phyloP scores from a whole-genome alignment of 1,284 basidiomycete species.

The Sporisorium scitamineum region DNA sequence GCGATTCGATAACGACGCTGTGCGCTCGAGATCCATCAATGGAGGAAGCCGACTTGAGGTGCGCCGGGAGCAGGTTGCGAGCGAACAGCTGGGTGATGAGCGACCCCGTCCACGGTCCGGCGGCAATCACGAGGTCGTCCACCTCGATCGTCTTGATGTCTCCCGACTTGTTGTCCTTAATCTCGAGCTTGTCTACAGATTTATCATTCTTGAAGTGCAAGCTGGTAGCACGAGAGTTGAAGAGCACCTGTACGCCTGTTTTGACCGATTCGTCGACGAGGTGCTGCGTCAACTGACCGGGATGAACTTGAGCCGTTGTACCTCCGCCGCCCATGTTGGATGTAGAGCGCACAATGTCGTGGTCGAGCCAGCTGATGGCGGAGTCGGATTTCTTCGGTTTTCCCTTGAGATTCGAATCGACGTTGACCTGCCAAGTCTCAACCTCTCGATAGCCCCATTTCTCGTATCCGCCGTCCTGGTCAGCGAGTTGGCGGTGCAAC shows the following conservation, averaged over 20 bases:
- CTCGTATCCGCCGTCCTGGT: conserved; percentile 77
- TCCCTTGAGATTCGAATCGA: conserved; percentile 52
- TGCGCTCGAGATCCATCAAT: conserved; percentile 72
- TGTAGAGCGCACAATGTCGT: conserved; percentile 58
- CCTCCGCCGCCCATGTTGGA: conserved; percentile 69
- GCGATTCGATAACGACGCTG: conserved; percentile 70
- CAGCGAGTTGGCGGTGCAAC: conserved; percentile 82
- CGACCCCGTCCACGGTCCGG: conserved; percentile 82
- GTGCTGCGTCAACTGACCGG: conserved; percentile 81
- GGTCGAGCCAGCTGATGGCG: conserved; percentile 67
- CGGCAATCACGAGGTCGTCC: conserved; percentile 41
- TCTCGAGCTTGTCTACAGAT: conserved; percentile 38
- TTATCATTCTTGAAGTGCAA: conserved; percentile 38
- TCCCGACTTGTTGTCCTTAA: conserved; percentile 20
- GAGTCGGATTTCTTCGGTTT: conserved; percentile 25
- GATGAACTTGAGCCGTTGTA: conserved; percentile 83
- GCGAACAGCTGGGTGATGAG: conserved; percentile 74
- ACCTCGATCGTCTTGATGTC: conserved; percentile 23
- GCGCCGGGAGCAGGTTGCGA: conserved; percentile 46
- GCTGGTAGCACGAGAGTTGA: conserved; percentile 62
- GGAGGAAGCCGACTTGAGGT: conserved; percentile 66
- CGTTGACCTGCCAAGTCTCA: conserved; percentile 66
- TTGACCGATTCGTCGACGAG: conserved; percentile 75
- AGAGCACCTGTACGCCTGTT: conserved; percentile 71
- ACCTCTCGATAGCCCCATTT: conserved; percentile 87